Evolutionary conservation across 768 basidiomycete genomes (phyloP).

Genomic region (Hericium rajendrae): DNA sequence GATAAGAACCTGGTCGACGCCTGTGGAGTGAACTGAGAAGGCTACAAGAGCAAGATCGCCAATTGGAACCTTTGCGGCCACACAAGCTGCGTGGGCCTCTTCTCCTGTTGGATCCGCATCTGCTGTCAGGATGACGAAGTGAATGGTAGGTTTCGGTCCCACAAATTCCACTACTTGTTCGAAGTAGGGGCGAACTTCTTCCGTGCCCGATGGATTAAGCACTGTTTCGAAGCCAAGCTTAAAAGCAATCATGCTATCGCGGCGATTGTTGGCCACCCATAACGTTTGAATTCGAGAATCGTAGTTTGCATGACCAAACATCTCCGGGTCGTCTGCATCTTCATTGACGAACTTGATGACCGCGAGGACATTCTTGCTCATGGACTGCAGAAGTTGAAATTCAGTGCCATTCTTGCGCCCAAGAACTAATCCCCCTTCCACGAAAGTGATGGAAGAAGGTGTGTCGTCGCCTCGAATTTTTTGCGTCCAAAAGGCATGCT

Average conservation of each 20-base stretch:
- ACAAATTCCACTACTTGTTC: conserved; percentile 80
- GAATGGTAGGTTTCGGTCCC: conserved; percentile 78
- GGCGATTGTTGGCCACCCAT: conserved; percentile 80
- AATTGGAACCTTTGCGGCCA: conserved; percentile 68
- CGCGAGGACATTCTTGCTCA: conserved; percentile 63
- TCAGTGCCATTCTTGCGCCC: conserved; percentile 79
- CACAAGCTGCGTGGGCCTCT: conserved; percentile 75
- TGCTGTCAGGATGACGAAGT: conserved; percentile 80
- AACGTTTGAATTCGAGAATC: conserved; percentile 78
- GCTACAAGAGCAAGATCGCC: conserved; percentile 76
- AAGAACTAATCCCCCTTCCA: conserved; percentile 78
- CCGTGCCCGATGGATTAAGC: conserved; percentile 40
- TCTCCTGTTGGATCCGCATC: conserved; percentile 77
- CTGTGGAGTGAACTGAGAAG: conserved; percentile 83
- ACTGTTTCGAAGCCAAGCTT: conserved; percentile 59
- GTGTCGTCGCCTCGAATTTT: conserved; percentile 71
- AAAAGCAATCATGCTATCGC: conserved; percentile 77
- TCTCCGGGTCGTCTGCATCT: conserved; percentile 61
- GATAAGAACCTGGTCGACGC: conserved; percentile 82
- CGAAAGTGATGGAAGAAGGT: conserved; percentile 77
- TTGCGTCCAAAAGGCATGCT: conserved; percentile 63
- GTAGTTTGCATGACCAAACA: conserved; percentile 85
- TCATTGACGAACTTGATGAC: conserved; percentile 73
- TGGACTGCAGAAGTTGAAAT: conserved; percentile 73
- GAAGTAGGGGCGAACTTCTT: conserved; percentile 56